phyloP scores from a whole-genome alignment of 1,284 basidiomycete genomes.

The Pseudozyma pruni region DNA sequence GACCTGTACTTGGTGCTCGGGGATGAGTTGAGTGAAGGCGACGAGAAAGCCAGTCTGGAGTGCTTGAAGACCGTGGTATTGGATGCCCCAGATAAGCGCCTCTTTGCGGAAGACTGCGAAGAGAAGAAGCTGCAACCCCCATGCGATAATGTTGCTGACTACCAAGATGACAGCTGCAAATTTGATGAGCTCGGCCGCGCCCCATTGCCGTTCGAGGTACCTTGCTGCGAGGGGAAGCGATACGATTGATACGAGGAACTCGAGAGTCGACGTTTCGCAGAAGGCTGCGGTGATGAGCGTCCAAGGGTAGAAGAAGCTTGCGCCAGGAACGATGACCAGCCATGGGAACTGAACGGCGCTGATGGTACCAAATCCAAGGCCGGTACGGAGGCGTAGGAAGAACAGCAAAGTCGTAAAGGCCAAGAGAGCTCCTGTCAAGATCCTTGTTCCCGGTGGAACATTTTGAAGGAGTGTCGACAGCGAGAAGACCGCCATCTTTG shows the following conservation, averaged over 20 bases:
- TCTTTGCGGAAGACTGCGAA: constrained; percentile 59
- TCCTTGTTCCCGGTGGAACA: constrained; percentile 37
- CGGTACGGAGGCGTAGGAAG: constrained; percentile 50
- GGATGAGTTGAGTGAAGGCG: constrained; percentile 95
- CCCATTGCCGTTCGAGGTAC: constrained; percentile 94
- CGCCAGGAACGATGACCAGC: constrained; percentile 85
- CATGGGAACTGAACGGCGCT: constrained; percentile 74
- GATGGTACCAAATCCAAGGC: constrained; percentile 67
- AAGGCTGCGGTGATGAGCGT: constrained; percentile 86
- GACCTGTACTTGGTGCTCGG: constrained; percentile 95
- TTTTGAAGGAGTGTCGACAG: constrained; percentile 44
- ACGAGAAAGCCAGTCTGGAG: constrained; percentile 91
- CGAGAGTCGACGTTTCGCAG: constrained; percentile 83
- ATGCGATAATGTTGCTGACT: constrained; percentile 60
- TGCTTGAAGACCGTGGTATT: constrained; percentile 90
- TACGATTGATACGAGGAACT: constrained; percentile 82
- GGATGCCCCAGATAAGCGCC: constrained; percentile 75
- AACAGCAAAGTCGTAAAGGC: constrained; percentile 42
- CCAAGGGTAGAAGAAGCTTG: constrained; percentile 86
- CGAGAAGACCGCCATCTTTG: constrained; percentile 50
- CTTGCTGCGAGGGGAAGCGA: constrained; percentile 83
- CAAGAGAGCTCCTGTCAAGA: constrained; percentile 42
- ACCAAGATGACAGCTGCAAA: constrained; percentile 78
- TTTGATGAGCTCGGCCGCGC: constrained; percentile 82
- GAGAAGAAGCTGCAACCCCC: constrained; percentile 54